Conservation (phyloP, 441 rosid genomes). For the Rhodomyrtus psidioides region DNA sequence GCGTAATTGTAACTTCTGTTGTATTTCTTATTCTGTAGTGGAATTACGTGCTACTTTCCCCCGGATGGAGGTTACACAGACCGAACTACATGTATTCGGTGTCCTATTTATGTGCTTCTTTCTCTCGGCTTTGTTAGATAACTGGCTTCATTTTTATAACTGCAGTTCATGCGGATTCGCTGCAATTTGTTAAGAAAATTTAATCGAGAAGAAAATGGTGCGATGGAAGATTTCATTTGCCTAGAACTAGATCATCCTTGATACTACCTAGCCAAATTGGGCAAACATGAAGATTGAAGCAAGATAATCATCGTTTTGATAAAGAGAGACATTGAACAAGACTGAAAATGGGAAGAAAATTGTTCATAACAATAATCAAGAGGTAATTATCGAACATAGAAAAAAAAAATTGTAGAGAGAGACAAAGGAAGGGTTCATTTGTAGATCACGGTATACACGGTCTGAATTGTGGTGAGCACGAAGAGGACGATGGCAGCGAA, state of each 20-base stretch:
- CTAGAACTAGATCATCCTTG: background rate
- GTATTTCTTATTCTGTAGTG: no score
- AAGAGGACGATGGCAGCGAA: background rate
- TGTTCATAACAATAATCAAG: background rate
- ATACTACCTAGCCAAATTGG: background rate
- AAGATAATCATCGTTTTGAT: no score
- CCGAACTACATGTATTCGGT: no score
- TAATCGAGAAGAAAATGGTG: background rate
- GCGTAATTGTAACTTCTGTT: no score
- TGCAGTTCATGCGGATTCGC: background rate
- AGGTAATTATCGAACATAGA: background rate
- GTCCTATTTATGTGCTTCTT: no score
- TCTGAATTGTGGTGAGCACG: accelerated
- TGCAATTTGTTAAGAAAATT: no score
- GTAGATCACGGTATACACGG: background rate
- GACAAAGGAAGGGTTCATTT: background rate
- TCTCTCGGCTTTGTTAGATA: no score
- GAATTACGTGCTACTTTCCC: no score
- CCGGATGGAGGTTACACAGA: no score
- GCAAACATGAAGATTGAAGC: background rate
- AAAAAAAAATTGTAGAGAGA: no score
- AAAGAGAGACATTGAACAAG: background rate
- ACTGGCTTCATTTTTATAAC: no score
- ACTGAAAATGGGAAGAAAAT: background rate
- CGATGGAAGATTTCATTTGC: background rate